A percentile compares a stretch with the other conserved stretches of the same genome.
Evolutionary conservation across 2,329 filamentous ascomycete species (phyloP).

Genomic region (Fusarium penzigii): DNA sequence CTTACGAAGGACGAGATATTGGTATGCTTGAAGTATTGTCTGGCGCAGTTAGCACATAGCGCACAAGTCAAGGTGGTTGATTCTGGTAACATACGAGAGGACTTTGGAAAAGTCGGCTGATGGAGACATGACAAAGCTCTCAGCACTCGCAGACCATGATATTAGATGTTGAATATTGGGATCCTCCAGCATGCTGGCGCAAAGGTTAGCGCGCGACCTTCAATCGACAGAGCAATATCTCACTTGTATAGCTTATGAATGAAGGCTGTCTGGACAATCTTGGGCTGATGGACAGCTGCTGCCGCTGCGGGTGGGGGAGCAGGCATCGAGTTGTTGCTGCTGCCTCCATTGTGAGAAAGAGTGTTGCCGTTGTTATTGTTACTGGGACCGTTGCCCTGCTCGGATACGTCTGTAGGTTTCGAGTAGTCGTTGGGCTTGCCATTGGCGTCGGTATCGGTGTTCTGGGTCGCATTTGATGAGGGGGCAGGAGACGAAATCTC

Average conservation of each 20-base stretch:
- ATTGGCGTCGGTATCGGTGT: slow-evolving; percentile 44
- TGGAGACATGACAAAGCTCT: slow-evolving; percentile 99
- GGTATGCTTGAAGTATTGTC: slow-evolving; percentile 99
- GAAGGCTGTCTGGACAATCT: slow-evolving; percentile 97
- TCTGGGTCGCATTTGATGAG: slow-evolving; percentile 45
- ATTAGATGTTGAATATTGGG: slow-evolving; percentile 91
- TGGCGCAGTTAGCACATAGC: slow-evolving; percentile 39
- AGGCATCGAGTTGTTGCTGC: slow-evolving; percentile 43
- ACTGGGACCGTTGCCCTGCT: slow-evolving; percentile 32
- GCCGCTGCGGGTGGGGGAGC: slow-evolving; percentile 59
- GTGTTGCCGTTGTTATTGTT: slow-evolving; percentile 30
- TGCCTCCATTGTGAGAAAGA: slow-evolving; percentile 27
- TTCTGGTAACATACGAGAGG: slow-evolving; percentile 70
- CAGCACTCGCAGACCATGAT: slow-evolving; percentile 89
- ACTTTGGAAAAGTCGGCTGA: slow-evolving; percentile 98
- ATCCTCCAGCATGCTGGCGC: slow-evolving; percentile 89
- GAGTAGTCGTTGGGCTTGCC: slow-evolving; percentile 37
- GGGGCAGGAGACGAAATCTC: slow-evolving; percentile 58
- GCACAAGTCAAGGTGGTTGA: background rate
- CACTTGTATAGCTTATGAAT: slow-evolving; percentile 99
- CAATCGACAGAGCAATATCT: slow-evolving; percentile 29
- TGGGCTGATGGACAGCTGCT: slow-evolving; percentile 84
- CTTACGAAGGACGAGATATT: slow-evolving; percentile 98
- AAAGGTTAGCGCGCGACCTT: slow-evolving; percentile 24
- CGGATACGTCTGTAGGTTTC: slow-evolving; percentile 40